Conservation (phyloP, 306 rosid species). For the Begonia masoniana region DNA sequence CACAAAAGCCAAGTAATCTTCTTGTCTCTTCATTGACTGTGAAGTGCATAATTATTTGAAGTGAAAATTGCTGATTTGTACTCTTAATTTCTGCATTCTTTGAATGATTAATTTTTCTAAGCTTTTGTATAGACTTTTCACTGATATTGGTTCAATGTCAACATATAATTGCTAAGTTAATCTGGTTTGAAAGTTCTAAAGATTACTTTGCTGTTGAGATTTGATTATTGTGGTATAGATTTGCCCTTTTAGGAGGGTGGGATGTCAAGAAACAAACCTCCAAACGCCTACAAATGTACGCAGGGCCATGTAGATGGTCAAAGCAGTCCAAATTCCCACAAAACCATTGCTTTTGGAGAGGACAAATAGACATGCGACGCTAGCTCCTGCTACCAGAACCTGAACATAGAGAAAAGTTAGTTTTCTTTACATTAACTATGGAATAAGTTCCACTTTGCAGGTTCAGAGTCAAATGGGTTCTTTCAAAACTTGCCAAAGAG, state of each 20-base stretch:
- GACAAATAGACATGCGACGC: slow-evolving; percentile 60
- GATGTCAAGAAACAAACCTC: neutral
- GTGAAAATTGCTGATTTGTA: no score
- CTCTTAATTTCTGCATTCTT: no score
- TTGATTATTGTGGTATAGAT: no score
- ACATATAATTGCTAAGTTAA: no score
- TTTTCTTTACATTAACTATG: neutral
- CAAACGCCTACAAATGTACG: slow-evolving; percentile 1
- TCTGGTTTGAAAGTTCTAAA: no score
- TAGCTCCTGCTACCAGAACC: slow-evolving; percentile 74
- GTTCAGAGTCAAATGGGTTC: slow-evolving; percentile 4
- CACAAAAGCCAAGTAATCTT: neutral
- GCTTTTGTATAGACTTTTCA: no score
- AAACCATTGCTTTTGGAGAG: slow-evolving; percentile 63
- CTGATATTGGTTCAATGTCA: no score
- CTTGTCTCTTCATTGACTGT: neutral
- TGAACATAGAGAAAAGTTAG: slow-evolving; percentile 10
- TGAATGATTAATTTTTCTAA: no score
- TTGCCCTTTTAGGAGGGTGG: neutral
- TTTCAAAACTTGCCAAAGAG: slow-evolving; percentile 58
- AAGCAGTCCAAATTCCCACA: neutral
- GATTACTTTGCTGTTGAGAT: no score
- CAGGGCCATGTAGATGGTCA: neutral
- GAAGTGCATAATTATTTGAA: no score
- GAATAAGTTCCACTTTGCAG: neutral